These are phyloP conservation scores for Eucalyptus paniculata DNA, from an alignment of 345 rosid species.

Conservation along the genomic window DNA sequence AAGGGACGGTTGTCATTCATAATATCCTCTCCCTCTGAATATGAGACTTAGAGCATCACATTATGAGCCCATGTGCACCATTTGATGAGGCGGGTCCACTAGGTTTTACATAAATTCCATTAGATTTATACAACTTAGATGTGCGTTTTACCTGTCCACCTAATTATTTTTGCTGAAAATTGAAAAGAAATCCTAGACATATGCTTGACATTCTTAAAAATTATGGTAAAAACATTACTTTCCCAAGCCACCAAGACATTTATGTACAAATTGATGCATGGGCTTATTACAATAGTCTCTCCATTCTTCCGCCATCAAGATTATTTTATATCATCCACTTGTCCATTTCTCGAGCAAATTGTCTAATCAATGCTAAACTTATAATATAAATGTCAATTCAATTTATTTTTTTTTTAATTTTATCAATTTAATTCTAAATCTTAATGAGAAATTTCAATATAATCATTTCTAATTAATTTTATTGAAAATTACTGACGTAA, in stretches of 20 bases:
- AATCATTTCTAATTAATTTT: no score
- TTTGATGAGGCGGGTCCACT: no score
- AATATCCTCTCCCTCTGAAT: background rate
- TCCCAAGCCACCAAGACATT: background rate
- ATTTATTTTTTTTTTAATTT: no score
- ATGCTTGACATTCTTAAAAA: background rate
- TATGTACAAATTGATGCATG: background rate
- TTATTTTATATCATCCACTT: background rate
- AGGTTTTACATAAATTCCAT: no score
- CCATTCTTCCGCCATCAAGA: background rate
- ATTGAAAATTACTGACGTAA: no score
- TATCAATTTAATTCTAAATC: no score
- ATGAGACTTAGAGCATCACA: no score
- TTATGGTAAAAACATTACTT: background rate
- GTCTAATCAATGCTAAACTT: background rate
- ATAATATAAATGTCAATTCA: no score
- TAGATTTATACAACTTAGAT: background rate
- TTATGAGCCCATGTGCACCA: no score
- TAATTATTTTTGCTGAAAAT: background rate
- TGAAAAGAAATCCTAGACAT: background rate
- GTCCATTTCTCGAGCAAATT: background rate
- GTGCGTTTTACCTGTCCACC: background rate
- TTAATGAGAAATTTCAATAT: no score
- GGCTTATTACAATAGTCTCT: background rate
- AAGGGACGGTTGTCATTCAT: background rate